Evolutionary conservation across 768 basidiomycete genomes (phyloP).

Genomic region (Termitomyces sp.): DNA sequence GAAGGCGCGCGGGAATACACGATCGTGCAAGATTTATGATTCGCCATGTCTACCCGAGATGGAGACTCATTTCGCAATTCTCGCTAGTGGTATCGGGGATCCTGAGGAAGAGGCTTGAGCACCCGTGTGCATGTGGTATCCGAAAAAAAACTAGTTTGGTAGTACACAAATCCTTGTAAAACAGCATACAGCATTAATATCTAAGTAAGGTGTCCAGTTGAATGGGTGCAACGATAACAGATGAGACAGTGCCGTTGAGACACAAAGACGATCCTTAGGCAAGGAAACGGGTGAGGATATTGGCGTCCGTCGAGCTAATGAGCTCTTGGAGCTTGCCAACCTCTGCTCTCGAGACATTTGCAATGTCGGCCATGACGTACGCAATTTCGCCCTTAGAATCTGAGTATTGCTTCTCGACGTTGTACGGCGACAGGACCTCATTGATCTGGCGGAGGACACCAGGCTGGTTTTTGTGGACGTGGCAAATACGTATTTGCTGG

Average conservation of each 20-base stretch:
- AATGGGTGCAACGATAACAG: slow-evolving; percentile 30
- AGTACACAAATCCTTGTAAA: slow-evolving; percentile 18
- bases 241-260: slow-evolving; percentile 13
- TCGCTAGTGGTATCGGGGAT: slow-evolving; percentile 86
- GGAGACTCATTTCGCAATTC: slow-evolving; percentile 93
- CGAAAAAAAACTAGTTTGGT: slow-evolving; percentile 13
- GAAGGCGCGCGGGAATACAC: slow-evolving; percentile 87
- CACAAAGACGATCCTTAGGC: slow-evolving; percentile 30
- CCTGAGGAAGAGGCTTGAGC: slow-evolving; percentile 75
- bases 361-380: slow-evolving; percentile 96
- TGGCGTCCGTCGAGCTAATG: slow-evolving; percentile 75
- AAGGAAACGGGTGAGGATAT: slow-evolving; percentile 86
- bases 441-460: slow-evolving; percentile 95
- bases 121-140: background rate
- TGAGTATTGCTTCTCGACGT: slow-evolving; percentile 99
- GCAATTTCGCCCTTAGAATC: slow-evolving; percentile 92
- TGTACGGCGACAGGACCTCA: slow-evolving; percentile 89
- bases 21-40: slow-evolving; percentile 96
- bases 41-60: slow-evolving; percentile 96
- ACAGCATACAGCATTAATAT: slow-evolving; percentile 18
- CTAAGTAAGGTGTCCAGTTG: slow-evolving; percentile 37
- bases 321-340: slow-evolving; percentile 70
- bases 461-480: slow-evolving; percentile 93
- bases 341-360: slow-evolving; percentile 78
- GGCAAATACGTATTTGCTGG: slow-evolving; percentile 82